phyloP scores from a whole-genome alignment of 2,329 filamentous ascomycete genomes.

The Raffaelea ambrosiae region DNA sequence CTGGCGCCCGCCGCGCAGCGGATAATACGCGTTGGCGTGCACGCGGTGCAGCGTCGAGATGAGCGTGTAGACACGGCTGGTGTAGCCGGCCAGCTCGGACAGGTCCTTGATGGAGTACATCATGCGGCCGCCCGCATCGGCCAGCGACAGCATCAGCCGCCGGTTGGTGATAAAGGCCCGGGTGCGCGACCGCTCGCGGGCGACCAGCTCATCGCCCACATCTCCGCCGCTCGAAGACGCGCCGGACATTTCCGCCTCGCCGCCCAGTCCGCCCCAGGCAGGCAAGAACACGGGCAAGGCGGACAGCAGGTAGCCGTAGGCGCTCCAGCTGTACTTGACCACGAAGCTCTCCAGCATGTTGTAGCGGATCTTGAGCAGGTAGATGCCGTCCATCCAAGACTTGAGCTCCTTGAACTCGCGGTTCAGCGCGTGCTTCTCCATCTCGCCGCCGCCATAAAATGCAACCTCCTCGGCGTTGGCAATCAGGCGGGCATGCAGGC shows the following conservation, averaged over 20 bases:
- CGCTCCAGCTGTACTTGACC: constrained; percentile 97
- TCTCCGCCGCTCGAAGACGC: background rate
- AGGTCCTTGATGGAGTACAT: constrained; percentile 99
- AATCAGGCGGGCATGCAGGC: constrained; percentile 81
- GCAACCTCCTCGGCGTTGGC: constrained; percentile 97
- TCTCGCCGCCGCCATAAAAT: constrained; percentile 92
- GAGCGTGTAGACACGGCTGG: constrained; percentile 88
- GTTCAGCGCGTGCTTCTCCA: constrained; percentile 88
- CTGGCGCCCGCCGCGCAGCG: constrained; percentile 47
- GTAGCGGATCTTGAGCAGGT: constrained; percentile 94
- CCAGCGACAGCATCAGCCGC: constrained; percentile 91
- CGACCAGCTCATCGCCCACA: background rate
- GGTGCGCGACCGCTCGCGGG: constrained; percentile 73
- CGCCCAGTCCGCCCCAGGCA: constrained; percentile 81
- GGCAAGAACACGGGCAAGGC: constrained; percentile 91
- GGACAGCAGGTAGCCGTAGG: constrained; percentile 89
- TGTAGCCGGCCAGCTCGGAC: constrained; percentile 90
- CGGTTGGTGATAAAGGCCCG: constrained; percentile 99
- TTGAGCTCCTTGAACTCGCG: constrained; percentile 88
- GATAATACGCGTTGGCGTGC: constrained; percentile 79
- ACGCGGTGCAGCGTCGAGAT: constrained; percentile 92
- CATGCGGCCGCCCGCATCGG: constrained; percentile 93
- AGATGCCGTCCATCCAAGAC: constrained; percentile 97
- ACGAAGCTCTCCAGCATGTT: constrained; percentile 99
- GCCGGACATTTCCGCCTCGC: constrained; percentile 56